Base-by-base conservation (phyloP, 2,329 filamentous ascomycete genomes). In the Orbilia blumenaviensis region DNA sequence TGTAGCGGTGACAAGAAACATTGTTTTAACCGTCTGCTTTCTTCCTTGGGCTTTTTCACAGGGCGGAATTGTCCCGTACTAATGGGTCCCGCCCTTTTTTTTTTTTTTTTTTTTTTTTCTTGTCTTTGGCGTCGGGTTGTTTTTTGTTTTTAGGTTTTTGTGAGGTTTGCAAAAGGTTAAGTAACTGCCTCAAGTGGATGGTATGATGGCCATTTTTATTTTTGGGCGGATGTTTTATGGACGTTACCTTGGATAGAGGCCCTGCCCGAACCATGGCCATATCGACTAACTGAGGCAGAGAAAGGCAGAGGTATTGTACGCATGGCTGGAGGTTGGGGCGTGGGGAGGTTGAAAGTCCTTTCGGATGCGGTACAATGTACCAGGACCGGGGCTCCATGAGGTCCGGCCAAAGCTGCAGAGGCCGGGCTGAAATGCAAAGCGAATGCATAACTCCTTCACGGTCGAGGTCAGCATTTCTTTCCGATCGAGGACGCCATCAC, bases 291-390 rank as follows among this genome's bases (percentile, higher is more conserved):
- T n/a, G n/a, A n/a, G n/a, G 8, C 25, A 16, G 32, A 7, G 41
- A 23, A 14, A 18, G 38, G 21, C 2, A 14, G 23, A 18, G 10
- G 58, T 27, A n/a, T n/a, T n/a, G n/a, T n/a, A n/a, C n/a, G n/a
- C n/a, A n/a, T 46, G 42, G 29, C 5, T 44, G 38, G 60, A 56
- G 68, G 68, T 44, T 66, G 68, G 64, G 50, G 29, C 27, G 48
- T 52, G 38, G 68, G 61, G 14, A 27, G 7, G 32, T 52, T 50
- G 61, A 25, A 36, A 8, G 50, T 73, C 68, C 68, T 66, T 63
- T 73, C 68, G 68, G 68, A 73, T 73, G 68, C 68, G 68, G 68
- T 44, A 54, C 63, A 27, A 52, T 34, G 16, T 9, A 7, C 42
- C 61, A 52, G 21, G 50, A 34, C 63, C 38, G 23, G 48, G 38